These are phyloP conservation scores for Diaporthe australafricana DNA, from an alignment of 2,329 filamentous ascomycete species.

Conservation along the genomic window DNA sequence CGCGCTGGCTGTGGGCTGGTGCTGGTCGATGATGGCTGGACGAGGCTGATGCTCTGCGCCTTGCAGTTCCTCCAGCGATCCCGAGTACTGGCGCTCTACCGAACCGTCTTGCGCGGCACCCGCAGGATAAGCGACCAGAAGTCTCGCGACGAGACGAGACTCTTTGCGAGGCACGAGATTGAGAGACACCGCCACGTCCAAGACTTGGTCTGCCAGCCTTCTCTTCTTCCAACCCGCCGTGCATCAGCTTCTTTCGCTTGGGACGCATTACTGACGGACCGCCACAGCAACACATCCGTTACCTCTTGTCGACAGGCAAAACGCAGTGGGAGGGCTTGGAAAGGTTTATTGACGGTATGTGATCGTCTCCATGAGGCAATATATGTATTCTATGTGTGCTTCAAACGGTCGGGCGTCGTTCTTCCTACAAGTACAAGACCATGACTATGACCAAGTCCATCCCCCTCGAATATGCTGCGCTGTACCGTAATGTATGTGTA, in stretches of 20 bases:
- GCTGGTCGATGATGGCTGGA: background rate
- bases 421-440: background rate
- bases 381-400: background rate
- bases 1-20: background rate
- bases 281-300: conserved; percentile 62
- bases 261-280: background rate
- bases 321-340: conserved; percentile 75
- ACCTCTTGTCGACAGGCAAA: conserved; percentile 73
- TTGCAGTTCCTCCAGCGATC: conserved; percentile 69
- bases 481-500: background rate
- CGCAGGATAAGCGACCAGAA: conserved; percentile 61
- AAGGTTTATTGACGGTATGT: conserved; percentile 64
- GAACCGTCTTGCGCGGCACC: conserved; percentile 67
- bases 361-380: conserved; percentile 26
- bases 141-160: conserved; percentile 66
- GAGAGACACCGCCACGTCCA: conserved; percentile 67
- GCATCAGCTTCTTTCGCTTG: background rate
- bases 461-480: background rate
- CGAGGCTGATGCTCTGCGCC: background rate
- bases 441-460: too few species aligned
- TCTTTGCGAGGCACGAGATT: conserved; percentile 70
- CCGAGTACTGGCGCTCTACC: conserved; percentile 67
- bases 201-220: conserved; percentile 59
- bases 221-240: conserved; percentile 28
- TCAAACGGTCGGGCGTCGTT: background rate